Conservation (phyloP, 495 filamentous ascomycete genomes). For the Penicillium cataractarum region DNA sequence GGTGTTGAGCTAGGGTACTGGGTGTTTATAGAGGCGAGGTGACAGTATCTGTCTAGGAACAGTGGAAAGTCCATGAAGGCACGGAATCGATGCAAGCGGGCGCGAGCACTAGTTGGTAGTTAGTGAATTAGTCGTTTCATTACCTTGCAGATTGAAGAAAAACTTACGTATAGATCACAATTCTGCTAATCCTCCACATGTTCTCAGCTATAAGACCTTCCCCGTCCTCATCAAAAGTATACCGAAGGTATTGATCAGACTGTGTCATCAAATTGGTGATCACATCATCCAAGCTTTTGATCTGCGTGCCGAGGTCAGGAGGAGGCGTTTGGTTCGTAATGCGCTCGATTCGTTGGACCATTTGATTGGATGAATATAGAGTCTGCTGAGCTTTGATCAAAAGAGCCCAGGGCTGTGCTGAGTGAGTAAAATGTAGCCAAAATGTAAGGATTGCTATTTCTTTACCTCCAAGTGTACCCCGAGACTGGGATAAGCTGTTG, state of each 20-base stretch:
- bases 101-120: constrained; percentile 42
- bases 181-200: constrained; percentile 27
- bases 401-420: constrained; percentile 38
- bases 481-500: constrained; percentile 48
- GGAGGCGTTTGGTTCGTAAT: constrained; percentile 4
- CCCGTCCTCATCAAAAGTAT: constrained; percentile 13
- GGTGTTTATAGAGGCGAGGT: constrained; percentile 44
- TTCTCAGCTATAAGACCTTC: constrained; percentile 23
- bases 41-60: constrained; percentile 54
- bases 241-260: constrained; percentile 19
- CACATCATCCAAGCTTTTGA: constrained; percentile 17
- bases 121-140: background rate
- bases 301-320: constrained; percentile 14
- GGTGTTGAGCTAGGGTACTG: constrained; percentile 8
- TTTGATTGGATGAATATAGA: constrained; percentile 46
- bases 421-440: background rate
- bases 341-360: constrained; percentile 24
- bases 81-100: constrained; percentile 53
- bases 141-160: background rate
- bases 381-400: constrained; percentile 51
- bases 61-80: constrained; percentile 55
- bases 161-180: constrained; percentile 26
- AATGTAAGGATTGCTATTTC: background rate
- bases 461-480: constrained; percentile 46
- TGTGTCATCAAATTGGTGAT: constrained; percentile 19